Percentiles rank a stretch among this genome's conserved stretches.
These are phyloP conservation scores for Epithemia pelagica DNA, from an alignment of 108 stramenopile species.

Conservation along the genomic window DNA sequence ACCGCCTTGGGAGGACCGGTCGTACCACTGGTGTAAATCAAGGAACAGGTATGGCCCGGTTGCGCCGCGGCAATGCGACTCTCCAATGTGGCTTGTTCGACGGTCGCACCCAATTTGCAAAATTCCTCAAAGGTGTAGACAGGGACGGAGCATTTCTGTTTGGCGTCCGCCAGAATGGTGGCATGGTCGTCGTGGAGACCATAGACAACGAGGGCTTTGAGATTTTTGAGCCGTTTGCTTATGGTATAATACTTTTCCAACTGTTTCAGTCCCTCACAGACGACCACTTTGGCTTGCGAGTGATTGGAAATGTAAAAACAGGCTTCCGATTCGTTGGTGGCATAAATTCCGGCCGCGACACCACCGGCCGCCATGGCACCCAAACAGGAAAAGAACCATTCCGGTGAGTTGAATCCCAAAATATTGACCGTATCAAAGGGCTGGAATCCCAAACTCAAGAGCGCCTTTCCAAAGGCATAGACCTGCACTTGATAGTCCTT, in stretches of 20 bases:
- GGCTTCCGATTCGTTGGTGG: constrained; percentile 55
- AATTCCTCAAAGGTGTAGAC: constrained; percentile 27
- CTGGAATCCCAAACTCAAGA: constrained; percentile 52
- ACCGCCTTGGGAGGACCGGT: constrained; percentile 80
- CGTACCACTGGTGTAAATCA: constrained; percentile 81
- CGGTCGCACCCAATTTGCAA: constrained; percentile 20
- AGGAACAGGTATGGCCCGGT: constrained; percentile 16
- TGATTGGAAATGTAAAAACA: constrained; percentile 66
- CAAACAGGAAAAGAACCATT: constrained; percentile 50
- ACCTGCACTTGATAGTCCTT: constrained; percentile 33
- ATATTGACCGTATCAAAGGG: constrained; percentile 57
- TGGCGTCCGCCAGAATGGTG: constrained; percentile 7
- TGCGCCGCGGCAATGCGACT: constrained; percentile 12
- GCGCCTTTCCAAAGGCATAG: constrained; percentile 45
- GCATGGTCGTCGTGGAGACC: constrained; percentile 15
- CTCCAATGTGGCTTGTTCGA: constrained; percentile 9
- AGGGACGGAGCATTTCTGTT: constrained; percentile 13
- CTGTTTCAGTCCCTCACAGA: constrained; percentile 45
- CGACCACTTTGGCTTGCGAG: constrained; percentile 54
- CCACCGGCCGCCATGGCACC: constrained; percentile 67
- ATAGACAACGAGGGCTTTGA: constrained; percentile 67
- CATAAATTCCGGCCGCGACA: constrained; percentile 42
- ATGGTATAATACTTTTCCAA: constrained; percentile 55
- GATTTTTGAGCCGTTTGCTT: constrained; percentile 22
- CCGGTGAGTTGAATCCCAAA: constrained; percentile 63